Conservation (phyloP, 805 yeast genomes). For the Schizosaccharomyces japonicus region DNA sequence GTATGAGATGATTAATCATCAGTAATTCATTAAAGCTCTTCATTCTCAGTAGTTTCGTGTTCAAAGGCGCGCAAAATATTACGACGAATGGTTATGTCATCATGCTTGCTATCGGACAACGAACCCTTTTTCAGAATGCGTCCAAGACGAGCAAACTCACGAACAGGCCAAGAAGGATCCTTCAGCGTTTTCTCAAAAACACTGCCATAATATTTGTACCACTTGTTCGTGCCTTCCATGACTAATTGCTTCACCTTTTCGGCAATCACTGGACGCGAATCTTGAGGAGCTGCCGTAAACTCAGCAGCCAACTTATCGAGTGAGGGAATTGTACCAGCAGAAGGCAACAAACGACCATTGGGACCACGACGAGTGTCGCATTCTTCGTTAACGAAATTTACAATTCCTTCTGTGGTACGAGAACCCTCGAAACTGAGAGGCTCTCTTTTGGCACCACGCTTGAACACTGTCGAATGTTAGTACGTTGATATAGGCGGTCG, state of each 20-base stretch:
- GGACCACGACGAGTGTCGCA: slow-evolving; percentile 32
- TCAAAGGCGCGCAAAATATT: background rate
- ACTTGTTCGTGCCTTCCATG: background rate
- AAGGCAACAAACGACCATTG: slow-evolving; percentile 20
- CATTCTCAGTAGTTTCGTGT: background rate
- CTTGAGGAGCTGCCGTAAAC: slow-evolving; percentile 13
- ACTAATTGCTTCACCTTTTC: background rate
- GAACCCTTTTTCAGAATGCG: background rate
- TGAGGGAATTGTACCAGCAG: slow-evolving; percentile 21
- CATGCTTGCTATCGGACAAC: background rate
- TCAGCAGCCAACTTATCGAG: slow-evolving; percentile 16
- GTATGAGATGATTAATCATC: too few relatives aligned
- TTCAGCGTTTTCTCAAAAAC: background rate
- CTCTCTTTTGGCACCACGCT: slow-evolving; percentile 23
- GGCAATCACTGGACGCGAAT: background rate
- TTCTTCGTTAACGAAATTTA: slow-evolving; percentile 40
- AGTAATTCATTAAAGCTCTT: background rate
- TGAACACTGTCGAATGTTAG: too few relatives aligned
- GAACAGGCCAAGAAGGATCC: background rate
- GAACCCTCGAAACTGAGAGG: slow-evolving; percentile 44
- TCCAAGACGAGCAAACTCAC: background rate
- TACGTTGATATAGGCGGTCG: too few relatives aligned
- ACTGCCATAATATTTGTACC: background rate
- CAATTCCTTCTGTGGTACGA: slow-evolving; percentile 51
- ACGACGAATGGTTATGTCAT: background rate